Evolutionary conservation across 2,329 filamentous ascomycete species (phyloP).

Genomic region (Phialophora verrucosa): DNA sequence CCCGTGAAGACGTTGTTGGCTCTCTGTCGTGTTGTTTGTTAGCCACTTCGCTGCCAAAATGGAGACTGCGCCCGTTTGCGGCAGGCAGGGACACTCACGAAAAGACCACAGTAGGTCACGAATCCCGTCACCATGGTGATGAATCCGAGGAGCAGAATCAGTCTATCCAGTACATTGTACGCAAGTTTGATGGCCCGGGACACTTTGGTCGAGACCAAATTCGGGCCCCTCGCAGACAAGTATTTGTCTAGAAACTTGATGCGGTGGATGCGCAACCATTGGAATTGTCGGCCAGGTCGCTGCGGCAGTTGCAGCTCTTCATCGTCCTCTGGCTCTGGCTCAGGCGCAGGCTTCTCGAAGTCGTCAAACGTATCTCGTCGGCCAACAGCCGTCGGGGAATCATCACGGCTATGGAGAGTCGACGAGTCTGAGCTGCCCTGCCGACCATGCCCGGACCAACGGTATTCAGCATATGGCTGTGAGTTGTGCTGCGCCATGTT

Average conservation of each 20-base stretch:
- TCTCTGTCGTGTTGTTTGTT: conserved; percentile 31
- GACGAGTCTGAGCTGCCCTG: conserved; percentile 75
- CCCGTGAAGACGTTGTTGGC: conserved; percentile 76
- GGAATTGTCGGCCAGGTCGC: conserved; percentile 25
- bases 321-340: conserved; percentile 51
- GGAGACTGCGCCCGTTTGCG: neutral
- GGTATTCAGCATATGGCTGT: conserved; percentile 52
- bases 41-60: conserved; percentile 8
- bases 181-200: conserved; percentile 64
- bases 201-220: conserved; percentile 44
- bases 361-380: conserved; percentile 56
- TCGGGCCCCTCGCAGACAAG: conserved; percentile 60
- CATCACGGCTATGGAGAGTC: conserved; percentile 68
- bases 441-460: conserved; percentile 73
- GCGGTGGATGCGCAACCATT: conserved; percentile 47
- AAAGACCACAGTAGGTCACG: conserved; percentile 80
- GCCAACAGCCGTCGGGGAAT: conserved; percentile 63
- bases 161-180: conserved; percentile 74
- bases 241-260: conserved; percentile 57
- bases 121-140: conserved; percentile 73
- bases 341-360: conserved; percentile 52
- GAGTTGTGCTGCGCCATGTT: conserved; percentile 59
- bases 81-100: conserved; percentile 63
- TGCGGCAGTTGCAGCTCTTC: conserved; percentile 51
- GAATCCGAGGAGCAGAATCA: conserved; percentile 79